Base-by-base conservation (phyloP, 371 early-diverging fungal species). In the Chytridium lagenaria region DNA sequence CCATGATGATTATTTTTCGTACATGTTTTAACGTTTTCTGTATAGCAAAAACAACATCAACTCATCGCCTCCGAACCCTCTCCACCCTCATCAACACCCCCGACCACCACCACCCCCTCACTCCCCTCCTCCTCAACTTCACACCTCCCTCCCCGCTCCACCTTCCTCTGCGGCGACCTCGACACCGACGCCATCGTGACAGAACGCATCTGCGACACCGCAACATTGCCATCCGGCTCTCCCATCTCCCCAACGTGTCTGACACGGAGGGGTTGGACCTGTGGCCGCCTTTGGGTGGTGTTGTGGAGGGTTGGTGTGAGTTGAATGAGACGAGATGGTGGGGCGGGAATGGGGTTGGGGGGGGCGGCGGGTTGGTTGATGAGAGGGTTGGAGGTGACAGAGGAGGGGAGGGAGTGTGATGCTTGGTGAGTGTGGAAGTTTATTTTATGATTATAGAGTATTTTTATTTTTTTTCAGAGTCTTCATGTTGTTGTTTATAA, bases 291-390 rank as follows among this genome's bases (percentile, higher is more conserved):
- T 2, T 3, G 30, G 31, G 28, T 19, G 69, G 69, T 0, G 34
- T 40, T 40, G 15, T 69, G 38, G 38, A 61, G 49, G 36, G 63
- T 15, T 50, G 36, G 49, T 75, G 76, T 50, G 37, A 3, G 31
- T 39, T 75, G 22, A 40, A 71, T 50, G 76, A 71, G 63, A 59
- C 30, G 34, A 15, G 36, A 30, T 75, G 76, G 76, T 70, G 55
- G 34, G 50, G 51, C 16, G 44, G 40, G 2, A 50, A 34, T 23
- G 40, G 44, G 44, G 67, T 75, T 50, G 76, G 76, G 59, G 55
- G 76, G 76, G 10, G 76, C 72, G 1, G 72, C 76, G 1, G 72
- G 72, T 3, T 76, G 72, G 76, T 50, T 63, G 64, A 39, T 68
- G 22, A 36, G 68, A 51, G 44, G 22, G 1, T 26, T 28, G 40